phyloP scores from a whole-genome alignment of 352 stramenopile genomes.

The Pythium plurisporium region DNA sequence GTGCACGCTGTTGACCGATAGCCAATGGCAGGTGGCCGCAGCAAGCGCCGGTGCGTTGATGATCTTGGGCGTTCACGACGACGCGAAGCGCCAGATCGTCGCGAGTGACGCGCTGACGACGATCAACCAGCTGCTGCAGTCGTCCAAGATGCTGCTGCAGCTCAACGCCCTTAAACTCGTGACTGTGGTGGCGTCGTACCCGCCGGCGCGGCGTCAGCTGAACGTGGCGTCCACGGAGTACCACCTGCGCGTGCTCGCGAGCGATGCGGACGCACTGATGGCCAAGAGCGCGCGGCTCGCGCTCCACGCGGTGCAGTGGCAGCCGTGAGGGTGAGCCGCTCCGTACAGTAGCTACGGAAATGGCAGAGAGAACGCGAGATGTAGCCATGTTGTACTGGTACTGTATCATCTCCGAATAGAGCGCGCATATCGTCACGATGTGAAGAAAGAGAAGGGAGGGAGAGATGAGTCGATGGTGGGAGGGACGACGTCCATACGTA shows the following conservation, averaged over 20 bases:
- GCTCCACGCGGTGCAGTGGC: slow-evolving; percentile 56
- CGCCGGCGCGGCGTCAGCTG: slow-evolving; percentile 41
- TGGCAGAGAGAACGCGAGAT: background rate
- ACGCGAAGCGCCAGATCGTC: slow-evolving; percentile 65
- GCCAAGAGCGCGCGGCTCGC: slow-evolving; percentile 52
- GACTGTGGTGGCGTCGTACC: slow-evolving; percentile 51
- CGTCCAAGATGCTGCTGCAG: slow-evolving; percentile 48
- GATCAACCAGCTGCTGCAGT: slow-evolving; percentile 64
- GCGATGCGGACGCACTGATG: slow-evolving; percentile 40
- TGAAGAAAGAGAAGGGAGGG: slow-evolving; percentile 6
- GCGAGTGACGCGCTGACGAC: slow-evolving; percentile 34
- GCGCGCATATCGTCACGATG: slow-evolving; percentile 11
- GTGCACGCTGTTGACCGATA: slow-evolving; percentile 49
- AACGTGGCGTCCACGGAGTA: slow-evolving; percentile 50
- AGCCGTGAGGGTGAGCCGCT: slow-evolving; percentile 22
- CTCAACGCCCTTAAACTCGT: slow-evolving; percentile 68
- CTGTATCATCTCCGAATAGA: slow-evolving; percentile 15
- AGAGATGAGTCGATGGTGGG: background rate
- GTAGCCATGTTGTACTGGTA: slow-evolving; percentile 3
- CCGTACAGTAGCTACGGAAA: background rate
- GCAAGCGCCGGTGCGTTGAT: slow-evolving; percentile 61
- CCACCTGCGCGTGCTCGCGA: slow-evolving; percentile 38
- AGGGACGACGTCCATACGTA: background rate
- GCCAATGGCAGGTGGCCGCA: slow-evolving; percentile 46
- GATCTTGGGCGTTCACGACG: slow-evolving; percentile 55